These are phyloP conservation scores for Penicillium brevicompactum DNA, from an alignment of 2,329 filamentous ascomycete species.

Conservation along the genomic window DNA sequence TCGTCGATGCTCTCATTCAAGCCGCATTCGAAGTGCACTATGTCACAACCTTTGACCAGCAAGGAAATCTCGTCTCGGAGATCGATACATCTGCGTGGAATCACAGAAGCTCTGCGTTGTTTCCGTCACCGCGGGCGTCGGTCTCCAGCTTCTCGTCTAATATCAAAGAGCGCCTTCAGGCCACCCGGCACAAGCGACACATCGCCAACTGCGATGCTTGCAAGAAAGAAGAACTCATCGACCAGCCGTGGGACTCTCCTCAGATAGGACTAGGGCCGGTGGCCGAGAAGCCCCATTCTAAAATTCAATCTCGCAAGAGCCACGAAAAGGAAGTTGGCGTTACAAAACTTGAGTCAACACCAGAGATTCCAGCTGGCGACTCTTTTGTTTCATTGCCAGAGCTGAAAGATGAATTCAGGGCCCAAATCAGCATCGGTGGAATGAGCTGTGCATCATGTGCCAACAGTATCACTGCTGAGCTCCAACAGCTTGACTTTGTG, in stretches of 20 bases:
- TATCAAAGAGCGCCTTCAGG: constrained; percentile 20
- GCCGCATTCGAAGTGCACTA: constrained; percentile 52
- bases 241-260: constrained; percentile 16
- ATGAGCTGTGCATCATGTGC: constrained; percentile 75
- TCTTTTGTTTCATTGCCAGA: constrained; percentile 5
- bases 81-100: constrained; percentile 38
- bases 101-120: constrained; percentile 27
- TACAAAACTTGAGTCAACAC: background rate
- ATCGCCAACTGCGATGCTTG: constrained; percentile 56
- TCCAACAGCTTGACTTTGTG: constrained; percentile 62
- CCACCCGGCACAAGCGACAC: constrained; percentile 38
- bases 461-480: constrained; percentile 62
- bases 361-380: background rate
- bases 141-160: constrained; percentile 22
- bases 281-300: constrained; percentile 11
- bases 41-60: constrained; percentile 42
- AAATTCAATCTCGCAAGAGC: background rate
- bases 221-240: constrained; percentile 40
- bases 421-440: constrained; percentile 59
- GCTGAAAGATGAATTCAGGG: constrained; percentile 23
- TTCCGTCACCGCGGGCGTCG: constrained; percentile 22
- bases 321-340: background rate
- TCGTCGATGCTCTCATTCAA: constrained; percentile 43
- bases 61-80: constrained; percentile 35
- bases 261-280: constrained; percentile 16